These are phyloP conservation scores for Diddensiella transvaalensis DNA, from an alignment of 805 yeast species.

Conservation along the genomic window DNA sequence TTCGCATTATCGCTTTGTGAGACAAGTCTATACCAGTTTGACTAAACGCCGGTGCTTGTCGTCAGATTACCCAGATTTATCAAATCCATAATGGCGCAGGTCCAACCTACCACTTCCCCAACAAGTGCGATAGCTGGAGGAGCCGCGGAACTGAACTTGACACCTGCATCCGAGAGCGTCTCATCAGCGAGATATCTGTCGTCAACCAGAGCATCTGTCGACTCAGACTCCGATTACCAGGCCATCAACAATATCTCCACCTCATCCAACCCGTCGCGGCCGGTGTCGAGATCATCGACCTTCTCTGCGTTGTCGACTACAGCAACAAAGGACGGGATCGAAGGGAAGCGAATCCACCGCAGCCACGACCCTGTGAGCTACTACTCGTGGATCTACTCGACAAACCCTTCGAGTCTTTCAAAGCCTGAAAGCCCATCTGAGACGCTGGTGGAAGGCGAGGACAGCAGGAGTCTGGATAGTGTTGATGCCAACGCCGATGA, in stretches of 20 bases:
- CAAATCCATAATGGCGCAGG: background rate
- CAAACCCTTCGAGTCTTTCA: background rate
- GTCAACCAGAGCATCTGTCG: slow-evolving; percentile 27
- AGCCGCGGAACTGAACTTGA: slow-evolving; percentile 11
- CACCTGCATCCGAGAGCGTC: slow-evolving; percentile 18
- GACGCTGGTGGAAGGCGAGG: slow-evolving; percentile 7
- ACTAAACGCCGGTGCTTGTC: too few species aligned
- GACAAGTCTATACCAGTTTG: too few species aligned
- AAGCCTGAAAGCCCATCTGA: slow-evolving; percentile 9
- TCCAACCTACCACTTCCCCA: background rate
- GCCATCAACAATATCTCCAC: slow-evolving; percentile 11
- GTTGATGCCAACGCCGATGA: slow-evolving; percentile 2
- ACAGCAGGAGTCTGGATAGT: background rate
- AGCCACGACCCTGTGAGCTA: slow-evolving; percentile 37
- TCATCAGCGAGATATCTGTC: slow-evolving; percentile 13
- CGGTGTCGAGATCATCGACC: slow-evolving; percentile 58
- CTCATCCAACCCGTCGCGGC: slow-evolving; percentile 42
- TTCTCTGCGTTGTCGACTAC: slow-evolving; percentile 64
- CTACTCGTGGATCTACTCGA: slow-evolving; percentile 17
- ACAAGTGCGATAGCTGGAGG: background rate
- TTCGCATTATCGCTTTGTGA: too few species aligned
- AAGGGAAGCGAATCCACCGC: slow-evolving; percentile 55
- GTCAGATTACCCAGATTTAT: too few species aligned
- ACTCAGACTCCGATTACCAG: slow-evolving; percentile 28
- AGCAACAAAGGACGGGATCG: slow-evolving; percentile 71